These are phyloP conservation scores for Glonium stellatum DNA, from an alignment of 495 filamentous ascomycete species.

Conservation along the genomic window DNA sequence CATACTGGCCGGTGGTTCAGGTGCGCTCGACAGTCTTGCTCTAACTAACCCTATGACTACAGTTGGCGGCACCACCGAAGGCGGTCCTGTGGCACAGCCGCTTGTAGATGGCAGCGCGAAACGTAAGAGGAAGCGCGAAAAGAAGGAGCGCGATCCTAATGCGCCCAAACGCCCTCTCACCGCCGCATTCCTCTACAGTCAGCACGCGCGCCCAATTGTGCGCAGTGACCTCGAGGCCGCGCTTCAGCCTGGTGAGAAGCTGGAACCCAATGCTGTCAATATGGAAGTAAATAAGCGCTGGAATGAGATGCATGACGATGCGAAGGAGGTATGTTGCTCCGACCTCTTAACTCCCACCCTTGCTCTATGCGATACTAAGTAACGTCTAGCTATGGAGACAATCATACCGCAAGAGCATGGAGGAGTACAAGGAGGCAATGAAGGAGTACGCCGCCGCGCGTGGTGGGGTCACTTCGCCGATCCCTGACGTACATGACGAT, in stretches of 20 bases:
- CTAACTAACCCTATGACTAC: slow-evolving; percentile 48
- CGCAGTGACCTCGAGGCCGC: slow-evolving; percentile 63
- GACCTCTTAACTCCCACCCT: not conserved
- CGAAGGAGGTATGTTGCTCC: slow-evolving; percentile 60
- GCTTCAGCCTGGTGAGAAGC: slow-evolving; percentile 68
- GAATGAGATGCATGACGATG: slow-evolving; percentile 60
- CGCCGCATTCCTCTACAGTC: slow-evolving; percentile 89
- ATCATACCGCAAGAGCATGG: slow-evolving; percentile 21
- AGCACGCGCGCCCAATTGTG: slow-evolving; percentile 70
- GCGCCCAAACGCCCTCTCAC: slow-evolving; percentile 90
- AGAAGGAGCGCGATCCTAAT: slow-evolving; percentile 82
- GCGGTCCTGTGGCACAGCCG: slow-evolving; percentile 24
- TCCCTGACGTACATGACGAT: slow-evolving; percentile 10
- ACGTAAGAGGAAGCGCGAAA: slow-evolving; percentile 46
- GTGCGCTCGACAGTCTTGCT: slow-evolving; percentile 21
- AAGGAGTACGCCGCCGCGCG: slow-evolving; percentile 11
- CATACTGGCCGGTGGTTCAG: slow-evolving; percentile 47
- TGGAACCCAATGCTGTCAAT: slow-evolving; percentile 41
- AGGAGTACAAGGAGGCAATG: slow-evolving; percentile 14
- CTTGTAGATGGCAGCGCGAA: slow-evolving; percentile 36
- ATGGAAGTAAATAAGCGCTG: slow-evolving; percentile 72
- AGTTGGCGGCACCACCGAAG: slow-evolving; percentile 30
- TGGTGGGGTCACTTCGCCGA: not conserved
- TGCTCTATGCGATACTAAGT: slow-evolving; percentile 9
- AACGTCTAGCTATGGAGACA: slow-evolving; percentile 16